Evolutionary conservation across 2,329 filamentous ascomycete genomes (phyloP).

Genomic region (Hymenoscyphus occultus): DNA sequence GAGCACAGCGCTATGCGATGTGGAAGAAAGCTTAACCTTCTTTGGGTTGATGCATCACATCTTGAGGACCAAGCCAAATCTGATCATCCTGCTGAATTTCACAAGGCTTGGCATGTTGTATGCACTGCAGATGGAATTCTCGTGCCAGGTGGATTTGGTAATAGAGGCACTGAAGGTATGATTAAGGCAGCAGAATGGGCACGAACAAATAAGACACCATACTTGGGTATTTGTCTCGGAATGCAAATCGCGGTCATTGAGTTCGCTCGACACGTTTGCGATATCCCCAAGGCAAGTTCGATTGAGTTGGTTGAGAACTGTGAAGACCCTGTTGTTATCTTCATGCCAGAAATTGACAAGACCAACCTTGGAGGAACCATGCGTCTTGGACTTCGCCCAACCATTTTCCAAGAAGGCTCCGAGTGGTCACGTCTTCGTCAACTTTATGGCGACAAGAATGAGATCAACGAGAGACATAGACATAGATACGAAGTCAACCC

Average conservation of each 20-base stretch:
- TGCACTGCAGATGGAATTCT: slow-evolving; percentile 64
- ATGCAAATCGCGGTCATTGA: slow-evolving; percentile 85
- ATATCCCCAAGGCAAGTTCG: slow-evolving; percentile 46
- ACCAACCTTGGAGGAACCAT: slow-evolving; percentile 74
- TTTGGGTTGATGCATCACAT: slow-evolving; percentile 82
- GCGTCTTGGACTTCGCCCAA: slow-evolving; percentile 74
- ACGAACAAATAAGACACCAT: slow-evolving; percentile 75
- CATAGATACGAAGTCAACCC: slow-evolving; percentile 93
- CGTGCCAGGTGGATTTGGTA: slow-evolving; percentile 62
- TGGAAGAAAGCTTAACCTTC: slow-evolving; percentile 71
- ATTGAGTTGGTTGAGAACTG: slow-evolving; percentile 35
- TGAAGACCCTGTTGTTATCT: slow-evolving; percentile 61
- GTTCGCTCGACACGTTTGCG: slow-evolving; percentile 73
- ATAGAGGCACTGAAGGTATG: slow-evolving; percentile 81
- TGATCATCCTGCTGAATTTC: slow-evolving; percentile 67
- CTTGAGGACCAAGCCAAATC: slow-evolving; percentile 67
- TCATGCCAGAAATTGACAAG: slow-evolving; percentile 86
- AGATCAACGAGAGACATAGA: slow-evolving; percentile 72
- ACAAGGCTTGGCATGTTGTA: slow-evolving; percentile 82
- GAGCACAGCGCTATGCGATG: slow-evolving; percentile 92
- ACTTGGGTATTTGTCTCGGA: slow-evolving; percentile 78
- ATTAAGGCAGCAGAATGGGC: slow-evolving; percentile 84
- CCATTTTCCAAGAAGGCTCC: slow-evolving; percentile 69
- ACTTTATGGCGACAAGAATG: slow-evolving; percentile 61
- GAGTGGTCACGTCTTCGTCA: slow-evolving; percentile 77